A percentile compares a stretch with the other conserved stretches of the same genome.
phyloP scores from a whole-genome alignment of 2,329 filamentous ascomycete species.

The Salinomyces thailandicus region DNA sequence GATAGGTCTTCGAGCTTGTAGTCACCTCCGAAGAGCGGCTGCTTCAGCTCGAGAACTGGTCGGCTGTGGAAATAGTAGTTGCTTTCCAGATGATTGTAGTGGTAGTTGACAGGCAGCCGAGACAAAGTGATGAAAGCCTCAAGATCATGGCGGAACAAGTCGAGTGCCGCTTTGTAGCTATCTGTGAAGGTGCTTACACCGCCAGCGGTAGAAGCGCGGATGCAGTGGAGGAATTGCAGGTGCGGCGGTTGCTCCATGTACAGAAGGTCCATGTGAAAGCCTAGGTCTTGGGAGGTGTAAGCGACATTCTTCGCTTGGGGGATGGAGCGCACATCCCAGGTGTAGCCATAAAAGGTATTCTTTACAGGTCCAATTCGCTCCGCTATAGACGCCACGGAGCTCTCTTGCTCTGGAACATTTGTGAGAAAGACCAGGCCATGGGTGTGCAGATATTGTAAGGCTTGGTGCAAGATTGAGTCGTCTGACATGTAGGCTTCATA shows the following conservation, averaged over 20 bases:
- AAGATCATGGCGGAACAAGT: conserved; percentile 16
- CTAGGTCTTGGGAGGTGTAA: conserved; percentile 68
- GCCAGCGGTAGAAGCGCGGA: conserved; percentile 67
- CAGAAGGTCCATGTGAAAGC: conserved; percentile 86
- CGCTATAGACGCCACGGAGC: conserved; percentile 54
- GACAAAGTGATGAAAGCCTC: conserved; percentile 9
- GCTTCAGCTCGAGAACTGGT: conserved; percentile 15
- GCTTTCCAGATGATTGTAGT: conserved; percentile 39
- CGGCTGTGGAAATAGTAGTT: conserved; percentile 21
- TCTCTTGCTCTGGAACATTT: conserved; percentile 51
- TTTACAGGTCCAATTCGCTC: conserved; percentile 65
- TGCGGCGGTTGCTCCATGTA: conserved; percentile 73
- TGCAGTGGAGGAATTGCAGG: conserved; percentile 80
- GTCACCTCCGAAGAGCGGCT: background rate
- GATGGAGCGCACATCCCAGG: conserved; percentile 80
- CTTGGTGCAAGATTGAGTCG: conserved; percentile 48
- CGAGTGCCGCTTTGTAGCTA: conserved; percentile 49
- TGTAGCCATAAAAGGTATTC: conserved; percentile 82
- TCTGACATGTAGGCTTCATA: conserved; percentile 62
- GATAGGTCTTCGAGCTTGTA: background rate
- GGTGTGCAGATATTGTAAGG: conserved; percentile 51
- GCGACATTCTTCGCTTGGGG: conserved; percentile 82
- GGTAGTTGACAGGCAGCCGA: conserved; percentile 37
- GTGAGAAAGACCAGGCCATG: conserved; percentile 69
- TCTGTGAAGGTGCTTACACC: conserved; percentile 85